Base-by-base conservation (phyloP, 2,329 filamentous ascomycete genomes). In the Rachicladosporium sp. region DNA sequence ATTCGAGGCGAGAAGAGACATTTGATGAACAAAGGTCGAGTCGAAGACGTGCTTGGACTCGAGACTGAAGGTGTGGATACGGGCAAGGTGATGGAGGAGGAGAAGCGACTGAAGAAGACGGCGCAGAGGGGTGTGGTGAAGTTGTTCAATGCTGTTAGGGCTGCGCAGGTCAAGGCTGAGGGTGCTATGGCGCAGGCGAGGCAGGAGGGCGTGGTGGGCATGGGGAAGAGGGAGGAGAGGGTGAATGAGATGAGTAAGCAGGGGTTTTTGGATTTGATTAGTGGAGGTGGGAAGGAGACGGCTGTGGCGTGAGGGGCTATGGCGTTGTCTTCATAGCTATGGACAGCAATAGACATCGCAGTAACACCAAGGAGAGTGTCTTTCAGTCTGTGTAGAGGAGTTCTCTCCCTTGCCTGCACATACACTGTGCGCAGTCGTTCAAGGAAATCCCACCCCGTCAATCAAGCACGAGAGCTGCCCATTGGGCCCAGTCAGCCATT, bases 211-310 rank as follows among this genome's bases (percentile, higher is more conserved):
- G 68, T 93, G 0, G 73, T 94, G 27, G 89, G 89, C 2, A 77
- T 86, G 54, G 74, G 73, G 45, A 77, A 82, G 61, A 76, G 86
- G 48, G 82, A 93, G 63, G 86, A 93, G 64, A 87, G 82, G 66
- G 73, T 93, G 38, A 91, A 85, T 49, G 88, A 96, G 69, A 91
- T 98, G 80, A 93, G 82, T 60, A 93, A 93, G 67, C 84, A 95
- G 66, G 88, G 89, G 0, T 98, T 96, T 65, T 63, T 98, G 60
- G 89, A 96, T 45, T 65, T 96, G 60, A 94, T 98, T 58, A 70
- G 70, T 32, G 69, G 71, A 10, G 68, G 74, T 56, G 61, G 71
- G 48, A 60, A 72, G 64, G 31, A 27, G 23, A 7, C 23, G 23
- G 23, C 23, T 4, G 58, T 64, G 55, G 41, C 43, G 9, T 33